Percentiles rank a stretch among this genome's conserved stretches.
These are phyloP conservation scores for Hylodesmum podocarpum DNA, from an alignment of 306 rosid species.

Conservation along the genomic window DNA sequence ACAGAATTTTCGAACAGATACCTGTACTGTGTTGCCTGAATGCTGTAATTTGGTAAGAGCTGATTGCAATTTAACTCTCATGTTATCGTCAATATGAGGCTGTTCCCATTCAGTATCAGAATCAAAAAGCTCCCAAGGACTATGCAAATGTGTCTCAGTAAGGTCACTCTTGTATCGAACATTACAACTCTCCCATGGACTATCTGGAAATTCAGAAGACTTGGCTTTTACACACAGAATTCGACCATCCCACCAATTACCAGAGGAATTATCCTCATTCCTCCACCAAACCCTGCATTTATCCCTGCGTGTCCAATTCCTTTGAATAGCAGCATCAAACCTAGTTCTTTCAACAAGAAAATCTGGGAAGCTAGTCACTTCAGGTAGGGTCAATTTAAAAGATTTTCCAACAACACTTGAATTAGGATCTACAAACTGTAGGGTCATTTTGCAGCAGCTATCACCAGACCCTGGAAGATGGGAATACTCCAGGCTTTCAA, in stretches of 20 bases:
- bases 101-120: slow-evolving; percentile 69
- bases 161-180: slow-evolving; percentile 76
- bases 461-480: slow-evolving; percentile 91
- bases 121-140: slow-evolving; percentile 99
- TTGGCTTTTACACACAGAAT: slow-evolving; percentile 58
- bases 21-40: slow-evolving; percentile 65
- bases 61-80: slow-evolving; percentile 52
- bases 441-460: slow-evolving; percentile 94
- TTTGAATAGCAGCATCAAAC: slow-evolving; percentile 70
- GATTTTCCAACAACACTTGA: slow-evolving; percentile 58
- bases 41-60: slow-evolving; percentile 60
- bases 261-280: slow-evolving; percentile 73
- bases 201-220: slow-evolving; percentile 73
- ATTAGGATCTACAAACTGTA: slow-evolving; percentile 71
- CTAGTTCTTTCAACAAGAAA: slow-evolving; percentile 88
- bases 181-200: slow-evolving; percentile 92
- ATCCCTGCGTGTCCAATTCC: slow-evolving; percentile 93
- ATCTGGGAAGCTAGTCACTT: slow-evolving; percentile 90
- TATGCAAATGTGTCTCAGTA: slow-evolving; percentile 67
- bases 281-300: slow-evolving; percentile 99
- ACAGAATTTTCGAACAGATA: slow-evolving; percentile 30
- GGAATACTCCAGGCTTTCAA: slow-evolving; percentile 71
- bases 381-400: slow-evolving; percentile 85
- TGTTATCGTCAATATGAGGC: slow-evolving; percentile 61
- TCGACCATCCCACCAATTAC: slow-evolving; percentile 97